Evolutionary conservation across 805 yeast species (phyloP).

Genomic region (Ogataea parapolymorpha): DNA sequence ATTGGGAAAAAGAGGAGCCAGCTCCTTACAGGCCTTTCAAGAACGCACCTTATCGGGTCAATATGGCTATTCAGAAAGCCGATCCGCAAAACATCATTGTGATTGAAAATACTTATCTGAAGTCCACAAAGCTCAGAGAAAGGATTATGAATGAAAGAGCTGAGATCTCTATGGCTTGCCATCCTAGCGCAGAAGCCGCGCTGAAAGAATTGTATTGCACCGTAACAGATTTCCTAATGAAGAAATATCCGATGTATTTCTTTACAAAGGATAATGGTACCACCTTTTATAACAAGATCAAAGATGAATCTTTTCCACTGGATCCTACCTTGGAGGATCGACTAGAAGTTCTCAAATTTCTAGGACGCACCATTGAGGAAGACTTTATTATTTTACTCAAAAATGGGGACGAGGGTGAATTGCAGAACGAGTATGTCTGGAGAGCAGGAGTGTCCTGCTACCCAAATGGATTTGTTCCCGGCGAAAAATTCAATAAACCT

Average conservation of each 20-base stretch:
- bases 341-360: slow-evolving; percentile 16
- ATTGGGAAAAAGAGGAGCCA: slow-evolving; percentile 45
- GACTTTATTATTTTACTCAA: slow-evolving; percentile 56
- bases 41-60: slow-evolving; percentile 50
- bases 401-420: slow-evolving; percentile 24
- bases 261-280: slow-evolving; percentile 18
- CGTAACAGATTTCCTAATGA: slow-evolving; percentile 33
- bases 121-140: slow-evolving; percentile 39
- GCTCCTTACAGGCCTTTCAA: slow-evolving; percentile 45
- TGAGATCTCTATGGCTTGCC: slow-evolving; percentile 34
- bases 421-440: slow-evolving; percentile 52
- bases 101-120: slow-evolving; percentile 57
- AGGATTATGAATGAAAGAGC: slow-evolving; percentile 32
- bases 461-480: slow-evolving; percentile 74
- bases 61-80: slow-evolving; percentile 56
- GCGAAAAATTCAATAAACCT: slow-evolving; percentile 47
- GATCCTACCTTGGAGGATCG: slow-evolving; percentile 13
- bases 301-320: slow-evolving; percentile 38
- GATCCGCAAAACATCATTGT: slow-evolving; percentile 54
- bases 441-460: slow-evolving; percentile 58
- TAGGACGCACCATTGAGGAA: slow-evolving; percentile 47
- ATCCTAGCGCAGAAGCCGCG: slow-evolving; percentile 33
- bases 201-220: slow-evolving; percentile 49
- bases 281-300: slow-evolving; percentile 37
- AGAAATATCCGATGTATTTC: slow-evolving; percentile 56